These are phyloP conservation scores for Spencermartinsiella ligniputridi DNA, from an alignment of 1,139 yeast species.

Conservation along the genomic window DNA sequence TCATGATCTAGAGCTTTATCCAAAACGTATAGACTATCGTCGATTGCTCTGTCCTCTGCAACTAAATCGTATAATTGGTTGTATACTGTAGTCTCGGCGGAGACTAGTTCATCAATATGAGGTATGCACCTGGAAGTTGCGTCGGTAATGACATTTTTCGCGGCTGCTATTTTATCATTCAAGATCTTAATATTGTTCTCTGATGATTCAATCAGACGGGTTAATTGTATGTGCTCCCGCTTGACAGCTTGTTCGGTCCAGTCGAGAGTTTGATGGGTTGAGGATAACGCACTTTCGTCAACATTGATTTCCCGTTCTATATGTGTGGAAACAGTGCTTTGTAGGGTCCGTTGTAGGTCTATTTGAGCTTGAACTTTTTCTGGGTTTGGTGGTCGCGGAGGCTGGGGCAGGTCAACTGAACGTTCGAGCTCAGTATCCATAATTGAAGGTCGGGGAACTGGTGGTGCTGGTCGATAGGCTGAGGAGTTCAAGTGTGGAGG, in stretches of 20 bases:
- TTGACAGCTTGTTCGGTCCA: constrained; percentile 28
- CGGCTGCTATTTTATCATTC: constrained; percentile 27
- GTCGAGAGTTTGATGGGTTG: constrained; percentile 25
- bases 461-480: too few species aligned
- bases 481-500: too few species aligned
- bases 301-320: constrained; percentile 27
- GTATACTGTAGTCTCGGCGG: constrained; percentile 45
- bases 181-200: constrained; percentile 34
- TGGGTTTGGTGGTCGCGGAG: constrained; percentile 36
- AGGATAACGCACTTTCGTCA: constrained; percentile 24
- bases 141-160: constrained; percentile 29
- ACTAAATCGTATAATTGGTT: constrained; percentile 61
- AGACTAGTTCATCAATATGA: constrained; percentile 40
- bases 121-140: constrained; percentile 33
- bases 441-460: constrained; percentile 4
- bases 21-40: constrained; percentile 61
- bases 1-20: constrained; percentile 53
- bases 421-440: constrained; percentile 10
- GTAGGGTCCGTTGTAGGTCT: constrained; percentile 16
- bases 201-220: constrained; percentile 26
- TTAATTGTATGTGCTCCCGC: constrained; percentile 30
- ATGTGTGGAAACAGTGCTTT: constrained; percentile 14
- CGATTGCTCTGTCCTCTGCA: constrained; percentile 63
- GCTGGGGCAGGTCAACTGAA: not conserved
- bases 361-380: constrained; percentile 30